Evolutionary conservation across 2,329 filamentous ascomycete genomes (phyloP).

Genomic region (Pseudogymnoascus sp.): DNA sequence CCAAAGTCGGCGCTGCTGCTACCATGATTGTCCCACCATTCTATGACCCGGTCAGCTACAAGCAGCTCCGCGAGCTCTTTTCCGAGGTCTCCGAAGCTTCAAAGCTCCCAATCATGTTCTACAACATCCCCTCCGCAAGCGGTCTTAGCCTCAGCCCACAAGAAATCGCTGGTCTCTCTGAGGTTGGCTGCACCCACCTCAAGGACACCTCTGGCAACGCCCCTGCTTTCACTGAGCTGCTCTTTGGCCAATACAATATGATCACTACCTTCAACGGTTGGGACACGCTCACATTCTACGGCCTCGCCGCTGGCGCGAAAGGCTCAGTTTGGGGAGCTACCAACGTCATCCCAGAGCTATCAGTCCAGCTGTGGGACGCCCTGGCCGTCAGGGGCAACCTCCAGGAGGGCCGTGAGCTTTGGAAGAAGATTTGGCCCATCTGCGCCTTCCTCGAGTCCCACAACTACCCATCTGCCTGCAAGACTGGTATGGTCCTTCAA

Average conservation of each 20-base stretch:
- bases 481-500: slow-evolving; percentile 41
- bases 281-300: slow-evolving; percentile 46
- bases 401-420: slow-evolving; percentile 35
- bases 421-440: slow-evolving; percentile 40
- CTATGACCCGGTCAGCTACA: slow-evolving; percentile 37
- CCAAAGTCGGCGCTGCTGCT: slow-evolving; percentile 32
- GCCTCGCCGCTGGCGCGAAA: slow-evolving; percentile 39
- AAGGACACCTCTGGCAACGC: slow-evolving; percentile 46
- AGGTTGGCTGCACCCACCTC: slow-evolving; percentile 40
- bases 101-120: slow-evolving; percentile 39
- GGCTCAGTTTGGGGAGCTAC: slow-evolving; percentile 43
- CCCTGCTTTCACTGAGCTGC: slow-evolving; percentile 39
- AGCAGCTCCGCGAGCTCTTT: slow-evolving; percentile 33
- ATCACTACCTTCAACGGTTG: slow-evolving; percentile 44
- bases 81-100: slow-evolving; percentile 33
- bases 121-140: slow-evolving; percentile 41
- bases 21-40: slow-evolving; percentile 42
- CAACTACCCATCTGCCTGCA: slow-evolving; percentile 39
- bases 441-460: slow-evolving; percentile 42
- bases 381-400: slow-evolving; percentile 36
- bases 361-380: slow-evolving; percentile 38
- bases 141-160: slow-evolving; percentile 34
- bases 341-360: slow-evolving; percentile 42
- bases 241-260: slow-evolving; percentile 34
- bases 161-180: slow-evolving; percentile 35